Base-by-base conservation (phyloP, 2,329 filamentous ascomycete genomes). In the Cryphonectria naterciae region DNA sequence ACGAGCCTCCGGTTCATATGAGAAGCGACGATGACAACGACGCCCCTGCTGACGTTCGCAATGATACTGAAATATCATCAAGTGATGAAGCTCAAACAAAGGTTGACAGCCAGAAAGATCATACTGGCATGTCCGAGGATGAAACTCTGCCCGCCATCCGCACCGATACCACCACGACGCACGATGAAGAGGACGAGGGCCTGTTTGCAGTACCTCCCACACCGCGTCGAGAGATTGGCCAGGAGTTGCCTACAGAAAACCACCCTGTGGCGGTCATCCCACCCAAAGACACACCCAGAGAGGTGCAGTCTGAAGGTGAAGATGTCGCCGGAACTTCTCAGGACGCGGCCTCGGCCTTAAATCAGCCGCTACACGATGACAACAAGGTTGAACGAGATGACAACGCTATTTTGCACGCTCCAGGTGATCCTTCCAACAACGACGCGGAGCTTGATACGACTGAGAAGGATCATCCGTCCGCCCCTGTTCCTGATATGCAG, bases 181-280 rank as follows among this genome's bases (percentile, higher is more conserved):
- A 69, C n/a, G 70, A 71, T 8, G 70, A 71, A 19, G 39, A 62
- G 11, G 70, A 71, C 6, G 70, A 66, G 60, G 70, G 70, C 22
- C 25, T 71, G 25, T 71, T 71, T 37, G 70, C 67, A 11, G 70
- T 71, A 28, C 70, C 67, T 25, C 70, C 70, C 10, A 71, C 70
- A 15, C 70, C 70, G 8, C 70, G 70, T 35, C 61, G 60, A 8
- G 67, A 66, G 39, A 32, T 61, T 8, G 66, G 56, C 22, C 62
- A 66, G 15, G 41, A 37, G 5, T 37, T 65, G 22, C n/a, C 61
- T 17, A 49, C 63, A 10, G 60, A 43, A 46, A 13, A n/a, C n/a
- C 58, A 22, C 19, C 22, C 46, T 32, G 46, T 17, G 19, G 10
- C 64, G 22, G 46, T 2, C 37, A 15, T 19, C 8, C 32, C 25